phyloP scores from a whole-genome alignment of 371 early-diverging fungal species.

The Mucor velutinosus region DNA sequence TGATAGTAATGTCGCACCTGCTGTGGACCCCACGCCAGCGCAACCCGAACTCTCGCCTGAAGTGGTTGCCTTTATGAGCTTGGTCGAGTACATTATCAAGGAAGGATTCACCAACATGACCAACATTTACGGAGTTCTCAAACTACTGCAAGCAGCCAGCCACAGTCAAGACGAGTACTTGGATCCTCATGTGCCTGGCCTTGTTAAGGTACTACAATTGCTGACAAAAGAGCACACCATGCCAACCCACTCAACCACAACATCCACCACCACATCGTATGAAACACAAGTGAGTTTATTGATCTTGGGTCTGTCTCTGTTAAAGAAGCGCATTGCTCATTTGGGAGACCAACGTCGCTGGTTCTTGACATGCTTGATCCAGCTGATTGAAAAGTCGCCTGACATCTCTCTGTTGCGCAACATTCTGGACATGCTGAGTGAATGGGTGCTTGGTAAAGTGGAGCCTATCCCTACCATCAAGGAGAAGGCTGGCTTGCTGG shows the following conservation, averaged over 20 bases:
- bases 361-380: conserved; percentile 81
- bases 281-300: conserved; percentile 67
- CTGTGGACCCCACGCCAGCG: neutral
- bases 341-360: conserved; percentile 89
- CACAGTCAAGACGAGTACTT: conserved; percentile 68
- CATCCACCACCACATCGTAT: conserved; percentile 17
- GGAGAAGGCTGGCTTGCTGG: conserved; percentile 91
- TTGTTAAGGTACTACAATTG: conserved; percentile 84
- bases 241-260: conserved; percentile 18
- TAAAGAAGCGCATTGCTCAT: conserved; percentile 77
- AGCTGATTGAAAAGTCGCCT: conserved; percentile 81
- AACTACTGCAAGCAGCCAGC: conserved; percentile 74
- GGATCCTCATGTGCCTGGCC: conserved; percentile 71
- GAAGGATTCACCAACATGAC: conserved; percentile 70
- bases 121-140: conserved; percentile 72
- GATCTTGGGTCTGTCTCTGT: conserved; percentile 70
- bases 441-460: conserved; percentile 82
- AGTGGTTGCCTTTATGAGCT: conserved; percentile 54
- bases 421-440: conserved; percentile 81
- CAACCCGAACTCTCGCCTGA: conserved; percentile 36
- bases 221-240: conserved; percentile 79
- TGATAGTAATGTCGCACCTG: neutral
- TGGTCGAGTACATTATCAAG: conserved; percentile 65
- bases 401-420: conserved; percentile 72
- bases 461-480: conserved; percentile 95